Evolutionary conservation across 441 rosid species (phyloP), one percentile per base, ranked within the genome.

Genomic region (Breynia disticha): DNA sequence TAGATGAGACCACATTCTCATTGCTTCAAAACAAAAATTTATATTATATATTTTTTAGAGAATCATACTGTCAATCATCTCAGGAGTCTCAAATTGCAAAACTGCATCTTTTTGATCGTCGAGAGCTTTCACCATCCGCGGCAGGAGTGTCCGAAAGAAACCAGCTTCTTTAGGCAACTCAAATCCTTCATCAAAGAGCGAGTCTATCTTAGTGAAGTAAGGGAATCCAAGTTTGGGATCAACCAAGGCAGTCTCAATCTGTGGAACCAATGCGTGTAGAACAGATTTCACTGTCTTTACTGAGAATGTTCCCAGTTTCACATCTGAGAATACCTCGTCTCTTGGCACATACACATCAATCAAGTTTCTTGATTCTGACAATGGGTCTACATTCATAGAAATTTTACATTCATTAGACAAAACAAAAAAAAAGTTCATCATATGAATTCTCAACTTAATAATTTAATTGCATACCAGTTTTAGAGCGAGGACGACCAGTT

Each of bases 281-380:
- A 79, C 67, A 18, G 84, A 80, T 59, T 62, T 69, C 12, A 80
- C 11, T 19, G 84, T 65, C 56, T 76, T 84, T 2, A 76, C 59
- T 2, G 79, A 61, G 64, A 83, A 87, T 11, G 76, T 46, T 7
- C 59, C 46, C n/a, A 63, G 51, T 55, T 87, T 87, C 19, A 69
- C 18, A 17, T 57, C 60, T 7, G 86, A 66, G 65, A 87, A 87
- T 11, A 61, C 57, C 64, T 84, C 93, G 17, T 87, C 90, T 56
- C 90, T 76, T 0, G 90, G 96, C 16, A 87, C 90, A 19, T 87
- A 84, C 17, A 74, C 50, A 8, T 13, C 55, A 12, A 9, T 49
- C 11, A 68, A 54, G 44, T 65, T 19, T 50, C 67, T 77, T 39
- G 61, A 48, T 68, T 87, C 95, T 16, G 86, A 56, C 3, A 17